phyloP scores from a whole-genome alignment of 2,329 filamentous ascomycete genomes.

The Phyllosticta citribraziliensis region DNA sequence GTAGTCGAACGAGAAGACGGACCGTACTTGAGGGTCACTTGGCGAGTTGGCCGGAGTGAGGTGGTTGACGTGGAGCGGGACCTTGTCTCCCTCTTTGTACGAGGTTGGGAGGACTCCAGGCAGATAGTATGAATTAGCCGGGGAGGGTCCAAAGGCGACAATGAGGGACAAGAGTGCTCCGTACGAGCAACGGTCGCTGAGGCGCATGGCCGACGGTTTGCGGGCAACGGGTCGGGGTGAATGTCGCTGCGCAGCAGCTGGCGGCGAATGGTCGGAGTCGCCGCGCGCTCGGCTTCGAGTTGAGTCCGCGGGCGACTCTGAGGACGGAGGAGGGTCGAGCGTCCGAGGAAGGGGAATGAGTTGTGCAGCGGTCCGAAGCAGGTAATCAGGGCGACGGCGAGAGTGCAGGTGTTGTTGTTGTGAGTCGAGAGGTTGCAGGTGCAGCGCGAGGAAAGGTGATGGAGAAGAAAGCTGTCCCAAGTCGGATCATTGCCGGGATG shows the following conservation, averaged over 20 bases:
- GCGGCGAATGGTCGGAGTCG: slow-evolving; percentile 6
- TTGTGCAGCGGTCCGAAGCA: background rate
- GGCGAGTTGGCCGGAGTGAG: slow-evolving; percentile 75
- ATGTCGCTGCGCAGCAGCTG: slow-evolving; percentile 4
- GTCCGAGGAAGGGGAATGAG: background rate
- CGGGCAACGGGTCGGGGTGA: background rate
- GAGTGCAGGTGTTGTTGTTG: background rate
- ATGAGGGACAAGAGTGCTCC: slow-evolving; percentile 27
- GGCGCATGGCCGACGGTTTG: slow-evolving; percentile 19
- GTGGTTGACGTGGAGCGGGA: slow-evolving; percentile 86
- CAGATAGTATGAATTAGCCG: slow-evolving; percentile 71
- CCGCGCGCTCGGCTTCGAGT: slow-evolving; percentile 1
- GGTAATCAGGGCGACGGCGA: background rate
- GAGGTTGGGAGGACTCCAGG: slow-evolving; percentile 91
- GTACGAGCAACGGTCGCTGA: slow-evolving; percentile 17
- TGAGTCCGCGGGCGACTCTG: background rate
- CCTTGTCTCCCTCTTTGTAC: slow-evolving; percentile 68
- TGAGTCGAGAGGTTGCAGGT: background rate
- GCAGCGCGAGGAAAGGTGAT: background rate
- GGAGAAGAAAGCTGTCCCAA: background rate
- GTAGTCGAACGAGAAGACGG: slow-evolving; percentile 94
- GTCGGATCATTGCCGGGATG: background rate
- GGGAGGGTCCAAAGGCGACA: slow-evolving; percentile 24
- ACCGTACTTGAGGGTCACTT: slow-evolving; percentile 71
- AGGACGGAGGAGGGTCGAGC: background rate